phyloP scores from a whole-genome alignment of 331 rosid species.

The Cydonia oblonga region DNA sequence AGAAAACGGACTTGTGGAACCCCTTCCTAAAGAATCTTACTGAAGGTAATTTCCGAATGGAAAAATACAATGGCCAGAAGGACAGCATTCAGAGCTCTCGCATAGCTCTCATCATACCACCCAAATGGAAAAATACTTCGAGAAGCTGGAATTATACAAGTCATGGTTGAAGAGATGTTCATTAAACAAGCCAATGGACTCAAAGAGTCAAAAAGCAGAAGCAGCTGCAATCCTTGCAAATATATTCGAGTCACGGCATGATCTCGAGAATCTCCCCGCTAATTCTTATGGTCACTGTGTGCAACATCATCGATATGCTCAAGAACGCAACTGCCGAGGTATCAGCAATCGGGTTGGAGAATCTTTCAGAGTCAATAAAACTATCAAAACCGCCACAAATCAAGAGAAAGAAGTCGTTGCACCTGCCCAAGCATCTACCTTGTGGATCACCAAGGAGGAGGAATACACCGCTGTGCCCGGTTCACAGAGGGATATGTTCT shows the following conservation, averaged over 20 bases:
- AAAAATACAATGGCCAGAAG: conserved; percentile 17
- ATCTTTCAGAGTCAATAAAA: conserved; percentile 34
- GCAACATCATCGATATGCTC: conserved; percentile 28
- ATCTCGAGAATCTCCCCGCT: conserved; percentile 24
- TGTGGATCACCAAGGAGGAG: conserved; percentile 18
- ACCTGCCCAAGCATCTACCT: conserved; percentile 15
- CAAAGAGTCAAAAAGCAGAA: conserved; percentile 24
- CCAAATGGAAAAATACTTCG: conserved; percentile 23
- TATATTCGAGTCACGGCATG: conserved; percentile 20
- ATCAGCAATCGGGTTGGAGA: conserved; percentile 39
- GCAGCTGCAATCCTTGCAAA: conserved; percentile 42
- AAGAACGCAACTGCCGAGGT: conserved; percentile 24
- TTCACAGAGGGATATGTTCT: conserved; percentile 40
- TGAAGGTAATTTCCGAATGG: conserved; percentile 28
- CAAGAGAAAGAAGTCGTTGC: conserved; percentile 11
- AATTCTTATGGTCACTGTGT: conserved; percentile 19
- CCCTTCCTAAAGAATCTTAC: conserved; percentile 29
- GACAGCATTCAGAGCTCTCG: conserved; percentile 32
- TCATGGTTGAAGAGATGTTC: conserved; percentile 44
- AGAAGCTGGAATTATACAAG: conserved; percentile 28
- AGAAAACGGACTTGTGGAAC: conserved; percentile 34
- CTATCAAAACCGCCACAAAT: conserved; percentile 27
- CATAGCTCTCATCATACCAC: conserved; percentile 27
- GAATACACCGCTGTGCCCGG: conserved; percentile 19
- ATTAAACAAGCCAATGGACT: conserved; percentile 26